Evolutionary conservation across 1,139 yeast species (phyloP), one percentile per base, ranked within the genome.

Genomic region (Blastobotrys serpentis): DNA sequence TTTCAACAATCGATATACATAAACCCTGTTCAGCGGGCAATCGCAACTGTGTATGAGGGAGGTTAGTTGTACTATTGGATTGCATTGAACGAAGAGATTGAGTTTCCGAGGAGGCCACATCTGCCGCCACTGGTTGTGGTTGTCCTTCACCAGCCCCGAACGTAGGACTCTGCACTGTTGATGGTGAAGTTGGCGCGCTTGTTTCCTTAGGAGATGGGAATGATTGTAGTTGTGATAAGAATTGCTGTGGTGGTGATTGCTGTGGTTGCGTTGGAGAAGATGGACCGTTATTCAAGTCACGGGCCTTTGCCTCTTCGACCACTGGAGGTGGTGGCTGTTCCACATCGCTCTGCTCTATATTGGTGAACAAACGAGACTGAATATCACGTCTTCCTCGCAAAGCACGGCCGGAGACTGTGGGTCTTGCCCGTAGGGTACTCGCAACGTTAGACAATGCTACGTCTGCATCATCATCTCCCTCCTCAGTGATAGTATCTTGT

Each of bases 1-100:
- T 81, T 66, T 88, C 96, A 11, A 90, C 90, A 54, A 87, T 70
- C 33, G 94, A 83, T 1, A 88, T 80, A 61, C 84, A 84, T 59
- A 88, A 72, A 1, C 94, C 95, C 13, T 75, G 72, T 2, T 44
- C 52, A n/a, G 72, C 64, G 2, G 75, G 72, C 46, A 76, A 63
- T 2, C 76, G 77, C 11, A 81, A 78, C 59, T 79, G 94, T 58
- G 76, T 78, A 63, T 78, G 32, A 17, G 55, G 41, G 10, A 49
- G 47, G 19, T 45, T 47, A 11, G 42, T 36, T 6, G 39, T 19
- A 6, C 37, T 33, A 5, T 21, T 33, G 19, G 63, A 56, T 49
- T 53, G 60, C 30, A 56, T 39, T 2, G 62, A 59, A 10, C 52
- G 45, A 18, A 57, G 30, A 2, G 62, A 59, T 19, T 57, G 56